A percentile compares a stretch with the other conserved stretches of the same genome.
Evolutionary conservation across 805 yeast genomes (phyloP).

Genomic region (Cyberlindnera suaveolens): DNA sequence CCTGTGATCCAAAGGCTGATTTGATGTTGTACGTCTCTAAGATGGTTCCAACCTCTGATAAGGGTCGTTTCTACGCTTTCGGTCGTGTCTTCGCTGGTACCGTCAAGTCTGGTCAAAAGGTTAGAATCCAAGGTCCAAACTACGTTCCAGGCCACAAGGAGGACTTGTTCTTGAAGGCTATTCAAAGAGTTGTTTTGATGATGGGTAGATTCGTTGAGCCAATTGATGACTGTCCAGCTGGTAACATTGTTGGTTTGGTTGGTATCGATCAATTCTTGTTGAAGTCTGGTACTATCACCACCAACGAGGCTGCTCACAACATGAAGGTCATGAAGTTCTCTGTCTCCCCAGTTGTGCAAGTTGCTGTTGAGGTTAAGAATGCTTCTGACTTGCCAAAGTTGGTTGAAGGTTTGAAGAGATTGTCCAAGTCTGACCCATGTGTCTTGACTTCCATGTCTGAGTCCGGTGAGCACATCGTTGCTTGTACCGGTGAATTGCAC

Average conservation of each 20-base stretch:
- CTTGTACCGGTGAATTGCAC: constrained; percentile 99
- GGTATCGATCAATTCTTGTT: constrained; percentile 99
- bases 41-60: constrained; percentile 99
- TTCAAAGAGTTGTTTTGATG: constrained; percentile 99
- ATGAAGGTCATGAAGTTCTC: constrained; percentile 99
- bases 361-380: constrained; percentile 99
- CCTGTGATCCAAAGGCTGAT: constrained; percentile 98
- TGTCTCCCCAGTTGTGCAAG: constrained; percentile 99
- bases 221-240: constrained; percentile 99
- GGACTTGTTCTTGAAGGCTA: constrained; percentile 92
- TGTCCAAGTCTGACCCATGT: constrained; percentile 99
- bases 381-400: constrained; percentile 99
- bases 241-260: constrained; percentile 99
- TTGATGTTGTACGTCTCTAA: constrained; percentile 98
- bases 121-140: constrained; percentile 99
- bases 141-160: constrained; percentile 98
- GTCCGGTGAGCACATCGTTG: constrained; percentile 99
- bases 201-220: constrained; percentile 99
- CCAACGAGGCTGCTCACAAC: constrained; percentile 96
- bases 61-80: constrained; percentile 99
- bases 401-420: constrained; percentile 99
- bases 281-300: constrained; percentile 98
- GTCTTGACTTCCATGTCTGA: constrained; percentile 81
- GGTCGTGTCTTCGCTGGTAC: constrained; percentile 99
- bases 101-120: constrained; percentile 97